Conservation (phyloP, 768 basidiomycete genomes). For the Lactarius psammicola region DNA sequence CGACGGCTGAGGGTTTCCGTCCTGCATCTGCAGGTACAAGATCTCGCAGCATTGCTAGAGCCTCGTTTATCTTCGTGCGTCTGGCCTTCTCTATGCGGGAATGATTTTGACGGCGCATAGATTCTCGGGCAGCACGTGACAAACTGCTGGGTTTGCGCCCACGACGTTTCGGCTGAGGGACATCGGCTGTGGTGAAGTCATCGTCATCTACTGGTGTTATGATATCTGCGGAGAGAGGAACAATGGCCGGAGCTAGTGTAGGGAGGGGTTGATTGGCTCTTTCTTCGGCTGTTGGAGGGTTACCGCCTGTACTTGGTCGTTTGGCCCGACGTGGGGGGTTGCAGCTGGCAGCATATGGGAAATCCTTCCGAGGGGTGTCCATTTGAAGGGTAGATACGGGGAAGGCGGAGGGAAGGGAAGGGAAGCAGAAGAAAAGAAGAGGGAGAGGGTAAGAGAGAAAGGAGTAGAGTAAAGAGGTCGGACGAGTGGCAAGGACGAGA, state of each 20-base stretch:
- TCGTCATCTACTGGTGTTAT: constrained; percentile 28
- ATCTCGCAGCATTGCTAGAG: constrained; percentile 68
- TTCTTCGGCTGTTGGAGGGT: background rate
- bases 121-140: constrained; percentile 77
- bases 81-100: constrained; percentile 92
- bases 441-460: background rate
- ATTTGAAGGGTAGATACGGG: background rate
- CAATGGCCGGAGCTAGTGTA: constrained; percentile 28
- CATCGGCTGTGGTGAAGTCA: constrained; percentile 32
- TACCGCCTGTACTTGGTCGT: constrained; percentile 31
- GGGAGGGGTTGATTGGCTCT: constrained; percentile 17
- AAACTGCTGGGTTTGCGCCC: constrained; percentile 69
- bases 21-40: constrained; percentile 60
- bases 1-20: constrained; percentile 37
- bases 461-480: background rate
- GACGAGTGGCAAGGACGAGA: background rate
- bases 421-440: background rate
- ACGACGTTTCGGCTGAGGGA: constrained; percentile 53
- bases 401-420: background rate
- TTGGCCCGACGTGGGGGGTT: constrained; percentile 50
- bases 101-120: constrained; percentile 89
- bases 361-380: constrained; percentile 27
- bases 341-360: constrained; percentile 38
- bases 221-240: constrained; percentile 10
- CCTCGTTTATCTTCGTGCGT: constrained; percentile 94